Evolutionary conservation across 2,329 filamentous ascomycete genomes (phyloP), one percentile per base, ranked within the genome.

Genomic region (Penicillium hesseltinei): DNA sequence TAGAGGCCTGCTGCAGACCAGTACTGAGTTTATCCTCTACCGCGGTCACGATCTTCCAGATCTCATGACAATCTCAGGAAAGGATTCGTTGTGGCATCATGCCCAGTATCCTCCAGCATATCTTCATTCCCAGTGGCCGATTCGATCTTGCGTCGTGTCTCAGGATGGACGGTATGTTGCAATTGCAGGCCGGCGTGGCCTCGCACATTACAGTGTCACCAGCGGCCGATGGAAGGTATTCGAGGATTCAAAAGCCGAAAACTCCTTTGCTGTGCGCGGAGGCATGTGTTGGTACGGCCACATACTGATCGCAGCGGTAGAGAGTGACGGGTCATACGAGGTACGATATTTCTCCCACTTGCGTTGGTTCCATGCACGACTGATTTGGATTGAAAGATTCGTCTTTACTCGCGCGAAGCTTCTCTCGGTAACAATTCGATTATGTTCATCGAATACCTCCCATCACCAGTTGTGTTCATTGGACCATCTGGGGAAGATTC

Each of bases 251-350:
- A 85, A 83, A 31, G 84, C 88, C 69, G 94, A 97, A 74, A 92
- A 92, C 66, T 91, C 92, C 61, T 99, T 99, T 71, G 86, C 91
- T 25, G 91, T 99, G 15, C 83, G 92, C 61, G 94, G 94, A 48
- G 94, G 94, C 7, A 96, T 99, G 92, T 97, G 93, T 72, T 99
- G 94, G 94, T 92, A 96, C 71, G 92, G 96, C 64, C 93, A 99
- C 75, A 90, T 97, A 33, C 81, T 99, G 19, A 90, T 97, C 55
- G 92, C 92, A 39, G 92, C 93, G 4, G 88, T 97, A n/a, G 94
- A 99, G 74, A 87, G 86, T 53, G 90, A 89, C 64, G 84, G 87
- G 63, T 87, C 87, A 23, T 92, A 92, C 67, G 89, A 96, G 78
- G 83, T 84, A 74, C 57, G 71, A 59, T 46, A 31, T 39, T 9